Evolutionary conservation across 1,139 yeast species (phyloP), one percentile per base, ranked within the genome.

Genomic region (Debaryomyces coudertii): DNA sequence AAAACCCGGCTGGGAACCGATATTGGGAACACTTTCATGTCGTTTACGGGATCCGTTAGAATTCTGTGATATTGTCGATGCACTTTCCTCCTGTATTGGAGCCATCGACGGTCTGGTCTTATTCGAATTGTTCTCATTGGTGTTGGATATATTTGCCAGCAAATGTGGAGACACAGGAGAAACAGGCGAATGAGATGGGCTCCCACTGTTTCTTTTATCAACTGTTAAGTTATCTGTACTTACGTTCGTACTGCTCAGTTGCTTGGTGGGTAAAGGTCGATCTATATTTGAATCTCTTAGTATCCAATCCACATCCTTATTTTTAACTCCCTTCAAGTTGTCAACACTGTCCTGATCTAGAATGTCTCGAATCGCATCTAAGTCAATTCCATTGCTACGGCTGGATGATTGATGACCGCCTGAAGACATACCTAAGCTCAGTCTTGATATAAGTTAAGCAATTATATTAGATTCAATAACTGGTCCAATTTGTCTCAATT

Each of bases 261-360:
- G 27, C 29, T 39, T 27, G 9, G 39, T 22, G 7, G 40, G 23
- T 9, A 33, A 14, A 12, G 35, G 22, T 12, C 31, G 27, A 16
- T 48, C 45, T 8, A 58, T 54, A 20, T 51, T 49, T 4, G 63
- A 50, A 46, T 66, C 71, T 47, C 82, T 63, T 15, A 80, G 62
- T 48, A 80, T 69, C 85, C 84, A 80, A 53, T 78, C 77, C 11
- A 74, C 69, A 47, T 74, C 78, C 16, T 63, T 59, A 41, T 61
- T 63, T 29, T 60, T 58, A 15, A 71, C 64, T 2, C 69, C 73
- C 44, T 61, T 58, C 25, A 65, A 55, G 41, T 59, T 57, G 7
- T 50, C 43, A 35, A 44, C 51, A n/a, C 52, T 48, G 33, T 59
- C 61, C 23, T 56, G 54, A 27, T 62, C 62, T 29, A 61, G 45